Base-by-base conservation (phyloP, 2,329 filamentous ascomycete species). In the Intubia oerlemansii region DNA sequence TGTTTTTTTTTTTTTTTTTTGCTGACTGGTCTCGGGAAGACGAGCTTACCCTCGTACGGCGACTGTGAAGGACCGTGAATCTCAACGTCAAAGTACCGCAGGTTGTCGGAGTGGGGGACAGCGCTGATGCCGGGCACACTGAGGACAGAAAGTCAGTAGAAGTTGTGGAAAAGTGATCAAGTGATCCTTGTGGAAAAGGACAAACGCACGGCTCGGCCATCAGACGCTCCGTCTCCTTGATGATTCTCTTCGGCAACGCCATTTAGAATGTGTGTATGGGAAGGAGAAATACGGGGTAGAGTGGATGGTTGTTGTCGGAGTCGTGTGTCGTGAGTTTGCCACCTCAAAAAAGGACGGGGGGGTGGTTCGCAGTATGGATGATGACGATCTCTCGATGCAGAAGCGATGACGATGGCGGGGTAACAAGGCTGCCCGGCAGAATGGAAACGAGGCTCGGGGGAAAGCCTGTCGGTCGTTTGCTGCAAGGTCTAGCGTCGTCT, bases 141-240 rank as follows among this genome's bases (percentile, higher is more conserved):
- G 45, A 4, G 17, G 4, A 14, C 14, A n/a, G n/a, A n/a, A n/a
- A n/a, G n/a, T n/a, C n/a, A 10, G n/a, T 18, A 20, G 24, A 26
- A 15, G 21, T n/a, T 13, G 16, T 17, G 22, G 14, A 25, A 13
- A n/a, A n/a, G n/a, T n/a, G 18, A 6, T 18, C 10, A 12, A 23
- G 4, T 11, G n/a, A 5, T 11, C 13, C 19, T 20, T 29, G 15
- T 16, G 21, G 17, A n/a, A 16, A 10, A 9, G 31, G 27, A 11
- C 35, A 39, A 28, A 30, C 79, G 53, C 65, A 92, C 81, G 88
- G 88, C 55, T 98, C 88, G 38, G 80, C 79, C 69, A 91, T 84
- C 41, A 98, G 66, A 46, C 88, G 74, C 57, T 98, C 85, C 13
- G 88, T 98, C 66, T 98, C 90, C 57, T 98, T 98, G 47, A 95